Percentiles rank a stretch among this genome's conserved stretches.
phyloP scores from a whole-genome alignment of 441 rosid genomes.

The Capsella rubella region DNA sequence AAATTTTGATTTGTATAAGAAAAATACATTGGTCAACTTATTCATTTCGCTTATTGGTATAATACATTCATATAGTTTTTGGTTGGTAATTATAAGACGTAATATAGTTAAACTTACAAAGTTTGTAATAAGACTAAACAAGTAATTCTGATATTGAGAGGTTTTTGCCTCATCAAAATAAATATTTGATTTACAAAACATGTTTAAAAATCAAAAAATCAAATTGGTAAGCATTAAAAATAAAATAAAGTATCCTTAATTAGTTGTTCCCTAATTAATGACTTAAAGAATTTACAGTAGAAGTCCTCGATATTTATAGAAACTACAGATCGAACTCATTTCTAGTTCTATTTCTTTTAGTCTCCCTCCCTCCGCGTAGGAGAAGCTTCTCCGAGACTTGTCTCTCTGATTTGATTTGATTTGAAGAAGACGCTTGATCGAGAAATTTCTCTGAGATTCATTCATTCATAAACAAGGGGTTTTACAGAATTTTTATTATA shows the following conservation, averaged over 20 bases:
- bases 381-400: conserved; percentile 29
- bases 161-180: not conserved
- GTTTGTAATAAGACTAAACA: not conserved
- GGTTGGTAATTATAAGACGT: not conserved
- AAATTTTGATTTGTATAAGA: not conserved
- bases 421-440: conserved; percentile 22
- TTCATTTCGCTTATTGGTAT: not conserved
- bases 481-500: not conserved
- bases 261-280: not conserved
- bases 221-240: not conserved
- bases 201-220: not conserved
- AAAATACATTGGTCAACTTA: not conserved
- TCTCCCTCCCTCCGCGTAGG: conserved; percentile 14
- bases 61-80: not conserved
- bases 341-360: not conserved
- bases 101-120: too few relatives aligned
- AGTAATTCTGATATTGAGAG: too few relatives aligned
- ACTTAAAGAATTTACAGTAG: not conserved
- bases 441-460: conserved; percentile 22
- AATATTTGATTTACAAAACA: not conserved
- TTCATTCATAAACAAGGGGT: not conserved
- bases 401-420: conserved; percentile 3
- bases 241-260: not conserved
- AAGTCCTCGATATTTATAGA: conserved; percentile 22
- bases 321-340: conserved; percentile 39